Evolutionary conservation across 2,329 filamentous ascomycete species (phyloP).

Genomic region (Zymoseptoria crescenta): DNA sequence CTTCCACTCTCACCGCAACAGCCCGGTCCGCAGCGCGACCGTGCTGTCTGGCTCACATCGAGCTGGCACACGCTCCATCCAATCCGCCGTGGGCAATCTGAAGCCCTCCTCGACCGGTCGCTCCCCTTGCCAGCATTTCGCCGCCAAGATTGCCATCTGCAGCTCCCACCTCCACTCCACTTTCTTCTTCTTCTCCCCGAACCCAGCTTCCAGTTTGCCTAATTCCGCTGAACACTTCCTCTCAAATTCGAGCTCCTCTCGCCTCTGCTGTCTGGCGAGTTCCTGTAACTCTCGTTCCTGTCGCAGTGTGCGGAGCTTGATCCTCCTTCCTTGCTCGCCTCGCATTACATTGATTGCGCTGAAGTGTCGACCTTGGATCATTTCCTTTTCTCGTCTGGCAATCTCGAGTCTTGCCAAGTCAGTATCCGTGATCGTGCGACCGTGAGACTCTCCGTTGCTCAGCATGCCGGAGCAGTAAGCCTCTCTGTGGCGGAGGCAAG

Average conservation of each 20-base stretch:
- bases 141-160: constrained; percentile 33
- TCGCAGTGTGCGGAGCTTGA: constrained; percentile 29
- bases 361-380: constrained; percentile 36
- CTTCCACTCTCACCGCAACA: not conserved
- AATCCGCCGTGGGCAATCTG: constrained; percentile 11
- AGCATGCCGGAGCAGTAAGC: constrained; percentile 38
- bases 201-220: constrained; percentile 18
- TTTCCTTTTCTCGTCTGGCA: constrained; percentile 31
- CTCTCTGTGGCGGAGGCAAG: constrained; percentile 42
- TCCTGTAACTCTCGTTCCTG: constrained; percentile 35
- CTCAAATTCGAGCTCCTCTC: constrained; percentile 30
- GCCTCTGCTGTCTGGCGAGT: constrained; percentile 28
- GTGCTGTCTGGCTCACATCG: not conserved
- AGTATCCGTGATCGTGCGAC: constrained; percentile 37
- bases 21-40: not conserved
- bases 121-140: constrained; percentile 18
- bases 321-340: constrained; percentile 37
- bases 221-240: constrained; percentile 18
- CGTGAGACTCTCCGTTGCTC: constrained; percentile 24
- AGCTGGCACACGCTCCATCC: constrained; percentile 1
- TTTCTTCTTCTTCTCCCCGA: constrained; percentile 28
- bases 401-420: constrained; percentile 38
- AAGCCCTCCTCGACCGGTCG: constrained; percentile 3
- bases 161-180: constrained; percentile 34
- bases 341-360: constrained; percentile 41